Evolutionary conservation across 1,139 yeast genomes (phyloP).

Genomic region (Sugiyamaella neomexicana): DNA sequence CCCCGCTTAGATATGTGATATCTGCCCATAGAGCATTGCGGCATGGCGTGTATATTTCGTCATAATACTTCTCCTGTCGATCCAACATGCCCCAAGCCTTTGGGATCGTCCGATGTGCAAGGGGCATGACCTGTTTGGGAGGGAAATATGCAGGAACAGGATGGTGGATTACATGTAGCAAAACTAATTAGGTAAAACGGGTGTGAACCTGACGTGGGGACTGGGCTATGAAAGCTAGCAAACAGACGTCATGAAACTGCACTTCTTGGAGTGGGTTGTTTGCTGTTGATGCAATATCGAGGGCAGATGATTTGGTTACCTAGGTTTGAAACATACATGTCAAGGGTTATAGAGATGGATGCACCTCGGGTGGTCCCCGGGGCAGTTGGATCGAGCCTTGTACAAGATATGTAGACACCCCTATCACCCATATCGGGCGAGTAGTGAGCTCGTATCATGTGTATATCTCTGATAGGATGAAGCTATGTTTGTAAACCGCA

Average conservation of each 20-base stretch:
- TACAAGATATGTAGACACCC: no score
- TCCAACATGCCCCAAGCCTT: neutral
- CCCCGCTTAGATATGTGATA: neutral
- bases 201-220: neutral
- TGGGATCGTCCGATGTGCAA: conserved; percentile 1
- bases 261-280: neutral
- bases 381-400: no score
- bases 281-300: neutral
- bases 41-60: neutral
- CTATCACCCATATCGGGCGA: no score
- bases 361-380: no score
- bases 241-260: no score
- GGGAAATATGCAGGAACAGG: conserved; percentile 7
- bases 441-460: no score
- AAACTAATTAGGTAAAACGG: conserved; percentile 5
- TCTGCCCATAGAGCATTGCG: neutral
- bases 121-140: neutral
- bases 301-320: neutral
- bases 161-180: neutral
- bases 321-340: no score
- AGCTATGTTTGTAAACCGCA: no score
- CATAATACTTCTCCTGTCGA: conserved; percentile 5
- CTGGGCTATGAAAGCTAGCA: neutral
- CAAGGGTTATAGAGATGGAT: no score
- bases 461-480: no score